These are phyloP conservation scores for Talaromyces albobiverticillius DNA, from an alignment of 2,329 filamentous ascomycete genomes.

Conservation along the genomic window DNA sequence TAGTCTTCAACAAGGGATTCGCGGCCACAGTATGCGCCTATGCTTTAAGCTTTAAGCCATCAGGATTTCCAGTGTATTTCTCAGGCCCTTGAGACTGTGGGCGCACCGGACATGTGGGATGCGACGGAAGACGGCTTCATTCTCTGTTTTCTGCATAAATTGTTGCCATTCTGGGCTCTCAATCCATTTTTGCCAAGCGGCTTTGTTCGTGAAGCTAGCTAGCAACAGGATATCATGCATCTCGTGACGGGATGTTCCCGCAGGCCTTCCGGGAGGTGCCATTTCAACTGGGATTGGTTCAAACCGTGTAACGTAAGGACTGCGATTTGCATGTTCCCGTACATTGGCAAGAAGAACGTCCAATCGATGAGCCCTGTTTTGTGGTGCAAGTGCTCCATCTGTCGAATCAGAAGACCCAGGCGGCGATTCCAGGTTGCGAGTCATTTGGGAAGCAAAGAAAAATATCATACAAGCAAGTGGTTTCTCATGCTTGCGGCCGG, in stretches of 20 bases:
- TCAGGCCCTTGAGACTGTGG: slow-evolving; percentile 24
- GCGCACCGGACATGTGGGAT: slow-evolving; percentile 29
- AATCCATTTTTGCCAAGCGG: slow-evolving; percentile 22
- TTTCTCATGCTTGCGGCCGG: slow-evolving; percentile 4
- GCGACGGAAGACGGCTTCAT: slow-evolving; percentile 23
- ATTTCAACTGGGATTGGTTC: slow-evolving; percentile 26
- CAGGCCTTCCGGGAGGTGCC: slow-evolving; percentile 17
- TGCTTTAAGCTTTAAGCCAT: slow-evolving; percentile 15
- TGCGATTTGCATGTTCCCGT: slow-evolving; percentile 22
- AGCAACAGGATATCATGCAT: slow-evolving; percentile 27
- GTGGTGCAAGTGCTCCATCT: slow-evolving; percentile 5
- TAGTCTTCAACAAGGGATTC: not conserved
- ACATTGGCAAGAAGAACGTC: slow-evolving; percentile 24
- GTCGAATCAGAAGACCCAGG: slow-evolving; percentile 16
- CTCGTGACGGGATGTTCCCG: slow-evolving; percentile 18
- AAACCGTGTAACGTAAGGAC: slow-evolving; percentile 24
- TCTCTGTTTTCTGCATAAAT: slow-evolving; percentile 25
- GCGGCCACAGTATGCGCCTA: not conserved
- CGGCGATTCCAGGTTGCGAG: slow-evolving; percentile 20
- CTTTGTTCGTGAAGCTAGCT: slow-evolving; percentile 24
- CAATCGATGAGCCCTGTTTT: slow-evolving; percentile 19
- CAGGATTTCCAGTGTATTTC: slow-evolving; percentile 24
- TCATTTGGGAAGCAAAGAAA: slow-evolving; percentile 28
- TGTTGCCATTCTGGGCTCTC: slow-evolving; percentile 24
- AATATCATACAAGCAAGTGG: slow-evolving; percentile 26